Conservation (phyloP, 2,329 filamentous ascomycete species). For the Venturia nashicola region DNA sequence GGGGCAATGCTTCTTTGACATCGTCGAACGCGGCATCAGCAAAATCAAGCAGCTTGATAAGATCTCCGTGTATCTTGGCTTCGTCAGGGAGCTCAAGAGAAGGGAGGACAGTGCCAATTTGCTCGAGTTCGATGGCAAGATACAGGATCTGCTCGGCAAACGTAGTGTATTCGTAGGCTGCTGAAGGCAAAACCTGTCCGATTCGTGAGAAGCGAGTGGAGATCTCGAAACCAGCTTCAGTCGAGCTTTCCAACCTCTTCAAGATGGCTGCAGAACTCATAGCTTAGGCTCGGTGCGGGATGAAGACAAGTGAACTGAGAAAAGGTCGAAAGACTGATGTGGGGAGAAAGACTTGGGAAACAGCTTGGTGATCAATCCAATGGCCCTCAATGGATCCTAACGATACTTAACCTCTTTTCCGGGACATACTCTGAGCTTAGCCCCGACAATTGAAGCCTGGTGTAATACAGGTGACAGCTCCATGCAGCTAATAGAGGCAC, state of each 20-base stretch:
- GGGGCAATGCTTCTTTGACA: slow-evolving; percentile 4
- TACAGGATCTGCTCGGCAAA: slow-evolving; percentile 8
- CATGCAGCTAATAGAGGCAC: neutral
- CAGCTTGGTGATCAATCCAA: neutral
- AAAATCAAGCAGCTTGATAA: slow-evolving; percentile 4
- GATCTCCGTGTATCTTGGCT: neutral
- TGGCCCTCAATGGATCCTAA: neutral
- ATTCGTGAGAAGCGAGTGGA: neutral
- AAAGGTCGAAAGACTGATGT: neutral
- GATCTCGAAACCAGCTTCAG: neutral
- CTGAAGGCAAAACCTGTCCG: slow-evolving; percentile 4
- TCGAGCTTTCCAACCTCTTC: slow-evolving; percentile 3
- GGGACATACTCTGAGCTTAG: neutral
- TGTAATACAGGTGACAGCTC: neutral
- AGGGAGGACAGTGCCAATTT: neutral
- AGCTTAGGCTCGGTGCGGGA: neutral
- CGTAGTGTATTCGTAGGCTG: slow-evolving; percentile 6
- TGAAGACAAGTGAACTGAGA: neutral
- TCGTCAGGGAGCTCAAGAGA: neutral
- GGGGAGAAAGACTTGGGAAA: neutral
- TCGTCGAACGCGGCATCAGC: slow-evolving; percentile 1
- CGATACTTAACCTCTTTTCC: neutral
- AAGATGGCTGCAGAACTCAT: neutral
- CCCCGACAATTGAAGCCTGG: neutral
- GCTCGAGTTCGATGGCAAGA: slow-evolving; percentile 2